Conservation (phyloP, 768 basidiomycete species). For the Pisolithus marmoratus region DNA sequence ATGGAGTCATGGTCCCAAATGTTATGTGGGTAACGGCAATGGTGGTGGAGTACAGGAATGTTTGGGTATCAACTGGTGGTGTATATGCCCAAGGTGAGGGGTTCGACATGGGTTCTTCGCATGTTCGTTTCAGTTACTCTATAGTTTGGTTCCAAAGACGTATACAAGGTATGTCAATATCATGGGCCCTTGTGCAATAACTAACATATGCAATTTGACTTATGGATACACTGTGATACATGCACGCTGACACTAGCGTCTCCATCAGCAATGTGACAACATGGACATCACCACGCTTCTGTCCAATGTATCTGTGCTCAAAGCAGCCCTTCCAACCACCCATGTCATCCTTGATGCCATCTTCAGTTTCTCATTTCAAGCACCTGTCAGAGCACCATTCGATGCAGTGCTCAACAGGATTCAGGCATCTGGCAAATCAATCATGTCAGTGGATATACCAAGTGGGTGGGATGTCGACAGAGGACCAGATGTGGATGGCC, state of each 20-base stretch:
- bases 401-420: constrained; percentile 67
- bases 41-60: constrained; percentile 72
- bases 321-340: constrained; percentile 45
- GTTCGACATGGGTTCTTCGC: no score
- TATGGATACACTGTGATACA: not conserved
- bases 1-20: not conserved
- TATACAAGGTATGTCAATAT: constrained; percentile 59
- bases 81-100: constrained; percentile 84
- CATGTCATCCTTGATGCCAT: constrained; percentile 93
- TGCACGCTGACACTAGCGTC: constrained; percentile 41
- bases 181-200: no score
- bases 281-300: constrained; percentile 75
- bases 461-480: constrained; percentile 94
- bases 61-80: constrained; percentile 88
- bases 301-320: constrained; percentile 43
- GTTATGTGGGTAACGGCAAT: no score
- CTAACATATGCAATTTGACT: no score
- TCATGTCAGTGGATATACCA: constrained; percentile 94
- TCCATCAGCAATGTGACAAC: constrained; percentile 84
- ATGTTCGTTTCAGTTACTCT: not conserved
- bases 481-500: constrained; percentile 49
- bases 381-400: constrained; percentile 87
- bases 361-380: constrained; percentile 96
- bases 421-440: constrained; percentile 60
- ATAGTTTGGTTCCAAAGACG: constrained; percentile 88